These are phyloP conservation scores for Euphorbia lathyris DNA, from an alignment of 345 rosid species.

Conservation along the genomic window DNA sequence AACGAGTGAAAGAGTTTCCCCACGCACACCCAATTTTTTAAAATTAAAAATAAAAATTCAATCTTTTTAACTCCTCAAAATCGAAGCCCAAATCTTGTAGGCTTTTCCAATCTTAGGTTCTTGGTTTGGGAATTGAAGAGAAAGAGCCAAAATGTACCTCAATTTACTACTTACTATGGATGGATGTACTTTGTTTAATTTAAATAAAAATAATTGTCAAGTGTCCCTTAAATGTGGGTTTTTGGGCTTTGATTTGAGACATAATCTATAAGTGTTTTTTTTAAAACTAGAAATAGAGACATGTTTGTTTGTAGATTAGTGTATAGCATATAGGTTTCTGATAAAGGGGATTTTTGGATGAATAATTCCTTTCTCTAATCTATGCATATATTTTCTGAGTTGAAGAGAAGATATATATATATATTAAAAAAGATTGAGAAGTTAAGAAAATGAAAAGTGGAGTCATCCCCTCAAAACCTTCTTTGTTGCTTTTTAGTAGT, in stretches of 20 bases:
- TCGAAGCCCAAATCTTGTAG: conserved; percentile 20
- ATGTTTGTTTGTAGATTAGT: background rate
- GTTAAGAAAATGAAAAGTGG: conserved; percentile 6
- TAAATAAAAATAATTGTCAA: too few relatives aligned
- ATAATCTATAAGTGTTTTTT: too few relatives aligned
- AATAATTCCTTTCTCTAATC: conserved; percentile 20
- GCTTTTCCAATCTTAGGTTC: conserved; percentile 6
- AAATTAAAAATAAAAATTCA: background rate
- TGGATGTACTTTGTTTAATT: background rate
- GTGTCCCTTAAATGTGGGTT: conserved; percentile 26
- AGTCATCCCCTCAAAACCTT: conserved; percentile 37
- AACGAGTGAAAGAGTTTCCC: conserved; percentile 20
- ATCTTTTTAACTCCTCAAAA: conserved; percentile 11
- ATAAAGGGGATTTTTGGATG: conserved; percentile 30
- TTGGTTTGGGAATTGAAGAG: conserved; percentile 17
- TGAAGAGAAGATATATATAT: too few relatives aligned
- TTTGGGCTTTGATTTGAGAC: conserved; percentile 29
- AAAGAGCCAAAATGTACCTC: conserved; percentile 6
- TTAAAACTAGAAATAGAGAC: too few relatives aligned
- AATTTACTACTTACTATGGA: background rate
- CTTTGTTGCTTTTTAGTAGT: conserved; percentile 37
- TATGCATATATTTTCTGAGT: background rate
- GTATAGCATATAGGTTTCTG: conserved; percentile 11
- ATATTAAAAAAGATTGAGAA: too few relatives aligned
- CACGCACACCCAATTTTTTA: too few relatives aligned